Percentiles rank a stretch among this genome's conserved stretches.
Conservation (phyloP, 306 rosid genomes). For the Glycine soja region DNA sequence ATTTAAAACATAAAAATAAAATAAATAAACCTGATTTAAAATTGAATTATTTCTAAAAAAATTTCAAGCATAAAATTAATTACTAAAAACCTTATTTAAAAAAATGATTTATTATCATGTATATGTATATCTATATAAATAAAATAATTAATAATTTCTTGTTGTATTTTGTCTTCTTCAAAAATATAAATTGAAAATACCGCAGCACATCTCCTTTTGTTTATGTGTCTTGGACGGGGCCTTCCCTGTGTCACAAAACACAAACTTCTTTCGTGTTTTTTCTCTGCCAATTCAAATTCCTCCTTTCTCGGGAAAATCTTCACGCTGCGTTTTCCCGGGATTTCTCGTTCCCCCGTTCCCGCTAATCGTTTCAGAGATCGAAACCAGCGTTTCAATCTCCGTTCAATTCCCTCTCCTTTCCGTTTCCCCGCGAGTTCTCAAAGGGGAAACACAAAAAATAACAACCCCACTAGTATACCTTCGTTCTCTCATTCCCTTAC, state of each 20-base stretch:
- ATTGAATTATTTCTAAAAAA: too few species aligned
- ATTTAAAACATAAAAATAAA: too few species aligned
- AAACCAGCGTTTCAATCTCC: conserved; percentile 16
- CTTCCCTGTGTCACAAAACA: conserved; percentile 31
- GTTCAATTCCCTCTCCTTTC: neutral
- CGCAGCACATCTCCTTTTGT: neutral
- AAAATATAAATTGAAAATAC: conserved; percentile 5
- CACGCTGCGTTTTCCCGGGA: conserved; percentile 22
- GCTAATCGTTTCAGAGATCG: conserved; percentile 24
- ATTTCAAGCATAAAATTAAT: too few species aligned
- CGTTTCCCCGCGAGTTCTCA: neutral
- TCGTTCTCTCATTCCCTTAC: neutral
- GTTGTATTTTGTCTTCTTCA: neutral
- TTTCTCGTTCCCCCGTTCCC: neutral
- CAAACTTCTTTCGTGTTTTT: conserved; percentile 9
- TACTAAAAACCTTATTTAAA: too few species aligned
- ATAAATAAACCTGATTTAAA: too few species aligned
- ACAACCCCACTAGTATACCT: neutral
- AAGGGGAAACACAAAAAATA: neutral
- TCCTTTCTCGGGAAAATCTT: conserved; percentile 40
- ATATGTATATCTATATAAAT: too few species aligned
- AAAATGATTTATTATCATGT: too few species aligned
- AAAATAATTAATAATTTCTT: neutral
- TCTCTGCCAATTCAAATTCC: conserved; percentile 47
- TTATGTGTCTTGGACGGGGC: conserved; percentile 31